Evolutionary conservation across 805 yeast species (phyloP), one percentile per base, ranked within the genome.

Genomic region (Saccharomyces jurei): DNA sequence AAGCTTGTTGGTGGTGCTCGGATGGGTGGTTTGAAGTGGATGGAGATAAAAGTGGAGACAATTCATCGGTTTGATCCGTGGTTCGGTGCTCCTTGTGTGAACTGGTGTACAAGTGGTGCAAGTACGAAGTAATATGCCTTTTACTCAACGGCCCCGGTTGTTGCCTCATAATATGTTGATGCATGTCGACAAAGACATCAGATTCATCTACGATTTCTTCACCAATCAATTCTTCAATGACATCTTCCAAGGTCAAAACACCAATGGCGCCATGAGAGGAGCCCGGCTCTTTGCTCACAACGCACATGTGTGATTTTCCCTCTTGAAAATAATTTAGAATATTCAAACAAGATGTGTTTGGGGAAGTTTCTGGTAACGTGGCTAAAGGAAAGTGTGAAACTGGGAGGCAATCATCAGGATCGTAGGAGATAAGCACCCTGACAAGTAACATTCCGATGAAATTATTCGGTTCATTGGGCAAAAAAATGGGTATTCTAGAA

Each of bases 181-280:
- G 89, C 58, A 91, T 87, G 71, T 92, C 97, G 55, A 91, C 81
- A 65, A 87, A 90, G 21, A 94, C 97, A 68, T 92, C 99, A 26
- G 90, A 83, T 72, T 92, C 99, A 67, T 92, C 99, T 46, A 92
- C 92, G 65, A 92, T 92, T 69, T 92, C 99, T 71, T 92, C 98
- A 51, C 99, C 99, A 69, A 92, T 92, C 59, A 92, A 78, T 72
- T 92, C 99, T 71, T 92, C 99, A 66, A 92, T 94, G n/a, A 92
- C 97, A 67, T 92, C 99, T 71, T 92, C 99, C 57, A 92, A 76
- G 1, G 99, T 92, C 48, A 92, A 75, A 9, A 92, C 96, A 59
- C 99, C 99, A 31, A 86, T 68, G 0, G 97, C 94, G 22, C 97
- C 97, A 44, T 77, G 76, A 1, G 86, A 78, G 61, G 78, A 81